A percentile compares a stretch with the other conserved stretches of the same genome.
phyloP scores from a whole-genome alignment of 495 filamentous ascomycete genomes.

The Aspergillus diversus region DNA sequence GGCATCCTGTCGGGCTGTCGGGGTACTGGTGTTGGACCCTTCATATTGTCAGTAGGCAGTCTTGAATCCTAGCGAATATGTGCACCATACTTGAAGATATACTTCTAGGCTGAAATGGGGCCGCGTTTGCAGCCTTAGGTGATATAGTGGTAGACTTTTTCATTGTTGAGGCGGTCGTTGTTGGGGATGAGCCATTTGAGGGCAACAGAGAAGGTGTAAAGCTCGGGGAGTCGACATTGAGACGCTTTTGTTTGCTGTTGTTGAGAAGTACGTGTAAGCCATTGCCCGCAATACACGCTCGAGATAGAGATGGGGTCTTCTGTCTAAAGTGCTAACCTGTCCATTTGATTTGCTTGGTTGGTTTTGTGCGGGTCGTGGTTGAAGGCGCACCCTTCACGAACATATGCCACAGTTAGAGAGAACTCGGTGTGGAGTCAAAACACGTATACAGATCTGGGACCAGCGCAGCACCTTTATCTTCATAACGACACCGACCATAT shows the following conservation, averaged over 20 bases:
- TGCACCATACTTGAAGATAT: slow-evolving; percentile 45
- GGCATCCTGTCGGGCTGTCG: slow-evolving; percentile 54
- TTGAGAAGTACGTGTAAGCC: slow-evolving; percentile 19
- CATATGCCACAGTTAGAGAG: slow-evolving; percentile 33
- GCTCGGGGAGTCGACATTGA: slow-evolving; percentile 95
- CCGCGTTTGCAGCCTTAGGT: slow-evolving; percentile 85
- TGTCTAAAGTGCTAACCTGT: slow-evolving; percentile 52
- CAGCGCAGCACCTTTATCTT: slow-evolving; percentile 67
- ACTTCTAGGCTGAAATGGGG: slow-evolving; percentile 80
- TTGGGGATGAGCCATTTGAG: slow-evolving; percentile 45
- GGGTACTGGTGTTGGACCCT: slow-evolving; percentile 51
- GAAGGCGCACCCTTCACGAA: slow-evolving; percentile 73
- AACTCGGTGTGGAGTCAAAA: slow-evolving; percentile 8
- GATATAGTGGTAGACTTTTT: slow-evolving; percentile 75
- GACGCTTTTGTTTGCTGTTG: slow-evolving; percentile 67
- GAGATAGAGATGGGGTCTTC: not conserved
- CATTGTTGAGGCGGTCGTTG: slow-evolving; percentile 36
- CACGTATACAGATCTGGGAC: slow-evolving; percentile 7
- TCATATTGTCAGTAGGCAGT: slow-evolving; percentile 33
- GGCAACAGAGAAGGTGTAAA: slow-evolving; percentile 77
- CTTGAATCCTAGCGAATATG: not conserved
- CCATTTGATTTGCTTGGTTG: slow-evolving; percentile 53
- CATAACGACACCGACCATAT: slow-evolving; percentile 90
- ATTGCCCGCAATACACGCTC: slow-evolving; percentile 3
- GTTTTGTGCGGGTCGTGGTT: slow-evolving; percentile 79